Evolutionary conservation across 495 filamentous ascomycete genomes (phyloP).

Genomic region (Annulohypoxylon stygium): DNA sequence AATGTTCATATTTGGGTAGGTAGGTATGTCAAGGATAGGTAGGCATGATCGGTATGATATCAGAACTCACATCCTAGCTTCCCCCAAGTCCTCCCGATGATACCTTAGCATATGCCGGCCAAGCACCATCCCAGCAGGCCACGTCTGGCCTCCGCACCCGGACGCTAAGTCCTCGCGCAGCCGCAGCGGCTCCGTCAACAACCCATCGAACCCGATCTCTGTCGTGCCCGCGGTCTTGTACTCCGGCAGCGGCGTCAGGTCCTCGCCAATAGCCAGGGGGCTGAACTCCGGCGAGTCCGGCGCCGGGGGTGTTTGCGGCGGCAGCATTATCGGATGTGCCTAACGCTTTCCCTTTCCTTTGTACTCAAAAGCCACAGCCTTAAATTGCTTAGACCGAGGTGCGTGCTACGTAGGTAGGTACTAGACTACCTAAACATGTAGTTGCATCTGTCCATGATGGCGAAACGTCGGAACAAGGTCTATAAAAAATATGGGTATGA

Average conservation of each 20-base stretch:
- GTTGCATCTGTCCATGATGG: neutral
- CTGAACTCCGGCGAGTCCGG: conserved; percentile 59
- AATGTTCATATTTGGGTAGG: neutral
- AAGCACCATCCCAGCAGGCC: conserved; percentile 93
- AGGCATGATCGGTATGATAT: neutral
- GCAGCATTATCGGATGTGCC: conserved; percentile 9
- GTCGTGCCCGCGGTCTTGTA: conserved; percentile 75
- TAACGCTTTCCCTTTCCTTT: neutral
- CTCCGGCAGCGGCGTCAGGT: conserved; percentile 72
- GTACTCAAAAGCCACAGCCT: no score
- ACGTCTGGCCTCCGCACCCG: conserved; percentile 92
- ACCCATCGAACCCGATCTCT: conserved; percentile 77
- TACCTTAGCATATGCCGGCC: conserved; percentile 84
- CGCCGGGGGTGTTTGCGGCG: conserved; percentile 32
- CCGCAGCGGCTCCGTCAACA: conserved; percentile 74
- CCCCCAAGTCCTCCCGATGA: conserved; percentile 69
- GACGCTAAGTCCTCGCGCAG: conserved; percentile 86
- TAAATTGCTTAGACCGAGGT: no score
- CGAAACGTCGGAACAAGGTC: neutral
- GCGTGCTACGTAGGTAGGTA: no score
- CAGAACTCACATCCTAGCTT: conserved; percentile 79
- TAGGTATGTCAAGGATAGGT: neutral
- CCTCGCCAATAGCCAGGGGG: conserved; percentile 70
- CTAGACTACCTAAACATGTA: neutral
- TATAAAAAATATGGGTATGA: neutral